Conservation (phyloP, 495 filamentous ascomycete genomes). For the Xylaria sp. region DNA sequence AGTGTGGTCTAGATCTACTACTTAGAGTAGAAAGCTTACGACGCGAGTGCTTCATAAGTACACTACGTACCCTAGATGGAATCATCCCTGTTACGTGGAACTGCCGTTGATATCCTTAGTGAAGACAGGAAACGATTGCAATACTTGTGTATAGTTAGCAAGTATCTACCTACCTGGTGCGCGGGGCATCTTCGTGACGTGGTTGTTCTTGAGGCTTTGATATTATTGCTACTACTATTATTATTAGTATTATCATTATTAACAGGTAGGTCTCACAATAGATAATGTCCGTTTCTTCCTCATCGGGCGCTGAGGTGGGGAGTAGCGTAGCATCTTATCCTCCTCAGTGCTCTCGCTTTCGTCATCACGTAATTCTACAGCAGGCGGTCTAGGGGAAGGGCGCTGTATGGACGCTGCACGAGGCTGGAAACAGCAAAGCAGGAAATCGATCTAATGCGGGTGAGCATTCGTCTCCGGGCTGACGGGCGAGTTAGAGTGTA, state of each 20-base stretch:
- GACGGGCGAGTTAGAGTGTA: constrained; percentile 16
- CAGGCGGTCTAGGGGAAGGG: constrained; percentile 9
- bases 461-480: constrained; percentile 8
- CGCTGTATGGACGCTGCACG: constrained; percentile 6
- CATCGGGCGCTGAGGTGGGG: background rate
- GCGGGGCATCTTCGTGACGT: background rate
- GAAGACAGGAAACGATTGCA: background rate
- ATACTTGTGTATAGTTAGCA: no score
- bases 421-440: constrained; percentile 15
- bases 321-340: background rate
- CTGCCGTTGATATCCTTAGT: background rate
- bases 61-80: background rate
- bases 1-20: constrained; percentile 18
- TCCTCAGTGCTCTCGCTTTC: background rate
- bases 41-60: background rate
- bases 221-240: no score
- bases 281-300: background rate
- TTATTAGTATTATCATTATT: background rate
- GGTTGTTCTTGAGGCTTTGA: background rate
- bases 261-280: background rate
- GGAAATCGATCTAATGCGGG: constrained; percentile 21
- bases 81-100: background rate
- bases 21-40: background rate
- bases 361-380: background rate
- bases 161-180: background rate